Percentiles rank a stretch among this genome's conserved stretches.
Conservation (phyloP, 228 moss, liverwort and hornwort species). For the Sphagnum magellanicum region DNA sequence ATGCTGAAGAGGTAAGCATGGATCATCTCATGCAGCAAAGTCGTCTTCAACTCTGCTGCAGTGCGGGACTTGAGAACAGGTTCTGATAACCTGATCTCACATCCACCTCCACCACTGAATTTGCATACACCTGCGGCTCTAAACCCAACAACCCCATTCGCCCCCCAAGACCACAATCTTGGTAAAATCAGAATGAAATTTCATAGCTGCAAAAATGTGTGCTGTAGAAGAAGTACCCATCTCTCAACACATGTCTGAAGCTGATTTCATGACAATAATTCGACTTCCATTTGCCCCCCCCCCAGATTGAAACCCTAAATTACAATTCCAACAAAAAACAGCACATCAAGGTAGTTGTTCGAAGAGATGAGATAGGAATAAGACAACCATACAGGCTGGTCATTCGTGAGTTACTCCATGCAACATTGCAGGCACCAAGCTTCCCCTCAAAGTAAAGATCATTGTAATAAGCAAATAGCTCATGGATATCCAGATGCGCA, state of each 20-base stretch:
- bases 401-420: conserved; percentile 32
- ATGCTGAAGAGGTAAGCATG: conserved; percentile 36
- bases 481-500: conserved; percentile 27
- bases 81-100: conserved; percentile 36
- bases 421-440: conserved; percentile 21
- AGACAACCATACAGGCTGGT: conserved; percentile 14
- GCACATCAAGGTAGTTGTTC: no score
- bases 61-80: conserved; percentile 34
- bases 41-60: conserved; percentile 28
- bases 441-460: conserved; percentile 23
- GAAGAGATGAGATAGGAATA: no score
- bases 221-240: no score
- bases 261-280: no score
- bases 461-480: conserved; percentile 31
- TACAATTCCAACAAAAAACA: no score
- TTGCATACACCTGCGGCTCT: conserved; percentile 33
- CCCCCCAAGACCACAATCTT: no score
- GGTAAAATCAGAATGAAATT: no score
- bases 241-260: no score
- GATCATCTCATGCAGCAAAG: conserved; percentile 43
- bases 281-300: no score
- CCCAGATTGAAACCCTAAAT: no score
- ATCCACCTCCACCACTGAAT: conserved; percentile 17
- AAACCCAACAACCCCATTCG: not conserved
- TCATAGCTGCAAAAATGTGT: no score